Percentiles rank a stretch among this genome's conserved stretches.
Evolutionary conservation across 768 basidiomycete genomes (phyloP).

Genomic region (Tricholoma matsutake): DNA sequence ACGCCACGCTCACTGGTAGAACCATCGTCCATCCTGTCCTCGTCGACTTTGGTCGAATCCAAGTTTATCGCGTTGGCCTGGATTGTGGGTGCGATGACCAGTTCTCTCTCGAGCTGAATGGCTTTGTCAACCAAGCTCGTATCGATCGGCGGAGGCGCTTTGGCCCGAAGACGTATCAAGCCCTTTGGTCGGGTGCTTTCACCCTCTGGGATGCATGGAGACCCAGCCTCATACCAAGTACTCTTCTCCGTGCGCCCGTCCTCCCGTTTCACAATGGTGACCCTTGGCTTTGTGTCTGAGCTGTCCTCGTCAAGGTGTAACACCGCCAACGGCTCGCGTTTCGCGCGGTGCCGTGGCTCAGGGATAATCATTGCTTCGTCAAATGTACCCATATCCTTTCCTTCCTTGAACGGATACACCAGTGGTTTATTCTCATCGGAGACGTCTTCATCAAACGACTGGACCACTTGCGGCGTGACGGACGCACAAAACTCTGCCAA

Average conservation of each 20-base stretch:
- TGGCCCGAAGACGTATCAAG: neutral
- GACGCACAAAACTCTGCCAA: neutral
- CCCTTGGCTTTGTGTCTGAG: neutral
- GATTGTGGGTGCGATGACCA: neutral
- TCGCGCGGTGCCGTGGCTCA: neutral
- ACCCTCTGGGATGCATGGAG: neutral
- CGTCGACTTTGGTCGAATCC: neutral
- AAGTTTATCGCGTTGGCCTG: no score
- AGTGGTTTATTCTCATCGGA: slow-evolving; percentile 3
- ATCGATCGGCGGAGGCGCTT: neutral
- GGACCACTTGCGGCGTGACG: neutral
- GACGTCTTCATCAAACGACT: neutral
- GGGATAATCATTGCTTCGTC: neutral
- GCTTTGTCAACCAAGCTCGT: neutral
- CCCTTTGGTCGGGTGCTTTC: neutral
- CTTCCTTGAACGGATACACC: neutral
- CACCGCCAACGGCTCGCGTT: neutral
- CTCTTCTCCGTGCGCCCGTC: neutral
- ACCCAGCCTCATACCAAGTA: neutral
- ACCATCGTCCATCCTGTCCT: neutral
- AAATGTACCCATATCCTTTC: no score
- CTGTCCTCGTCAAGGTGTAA: neutral
- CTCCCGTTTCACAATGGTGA: neutral
- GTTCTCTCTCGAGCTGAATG: neutral
- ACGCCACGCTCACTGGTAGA: neutral